Evolutionary conservation across 768 basidiomycete genomes (phyloP).

Genomic region (Saitozyma podzolica): DNA sequence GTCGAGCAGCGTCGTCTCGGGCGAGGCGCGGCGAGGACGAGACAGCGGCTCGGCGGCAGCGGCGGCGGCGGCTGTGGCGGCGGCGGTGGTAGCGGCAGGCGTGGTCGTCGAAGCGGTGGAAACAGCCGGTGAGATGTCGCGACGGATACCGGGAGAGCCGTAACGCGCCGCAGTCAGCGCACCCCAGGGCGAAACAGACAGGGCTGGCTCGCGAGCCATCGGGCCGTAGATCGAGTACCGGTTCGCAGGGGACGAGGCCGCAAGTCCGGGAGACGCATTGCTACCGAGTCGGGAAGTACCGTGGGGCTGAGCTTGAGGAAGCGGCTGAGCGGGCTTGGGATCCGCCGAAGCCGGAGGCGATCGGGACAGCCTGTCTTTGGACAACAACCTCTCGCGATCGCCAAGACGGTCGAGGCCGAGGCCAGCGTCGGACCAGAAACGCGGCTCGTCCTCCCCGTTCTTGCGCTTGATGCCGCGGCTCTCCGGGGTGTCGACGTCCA

Average conservation of each 20-base stretch:
- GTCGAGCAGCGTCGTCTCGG: conserved; percentile 1
- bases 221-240: conserved; percentile 43
- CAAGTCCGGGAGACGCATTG: neutral
- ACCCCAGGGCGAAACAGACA: conserved; percentile 26
- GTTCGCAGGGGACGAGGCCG: conserved; percentile 11
- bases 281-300: conserved; percentile 13
- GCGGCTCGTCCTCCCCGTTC: conserved; percentile 25
- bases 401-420: no score
- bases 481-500: conserved; percentile 28
- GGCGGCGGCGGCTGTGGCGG: neutral
- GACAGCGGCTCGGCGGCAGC: neutral
- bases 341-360: conserved; percentile 19
- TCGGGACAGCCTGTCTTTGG: conserved; percentile 25
- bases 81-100: conserved; percentile 1
- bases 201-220: conserved; percentile 24
- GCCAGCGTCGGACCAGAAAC: no score
- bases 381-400: no score
- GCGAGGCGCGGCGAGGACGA: conserved; percentile 2
- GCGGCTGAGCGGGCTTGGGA: conserved; percentile 1
- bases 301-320: neutral
- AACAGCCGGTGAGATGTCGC: conserved; percentile 2
- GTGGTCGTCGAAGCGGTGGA: neutral
- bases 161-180: conserved; percentile 14
- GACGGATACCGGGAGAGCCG: conserved; percentile 2
- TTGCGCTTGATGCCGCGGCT: conserved; percentile 45